Evolutionary conservation across 2,329 filamentous ascomycete genomes (phyloP), one percentile per base, ranked within the genome.

Genomic region (Paecilomyces niveus): DNA sequence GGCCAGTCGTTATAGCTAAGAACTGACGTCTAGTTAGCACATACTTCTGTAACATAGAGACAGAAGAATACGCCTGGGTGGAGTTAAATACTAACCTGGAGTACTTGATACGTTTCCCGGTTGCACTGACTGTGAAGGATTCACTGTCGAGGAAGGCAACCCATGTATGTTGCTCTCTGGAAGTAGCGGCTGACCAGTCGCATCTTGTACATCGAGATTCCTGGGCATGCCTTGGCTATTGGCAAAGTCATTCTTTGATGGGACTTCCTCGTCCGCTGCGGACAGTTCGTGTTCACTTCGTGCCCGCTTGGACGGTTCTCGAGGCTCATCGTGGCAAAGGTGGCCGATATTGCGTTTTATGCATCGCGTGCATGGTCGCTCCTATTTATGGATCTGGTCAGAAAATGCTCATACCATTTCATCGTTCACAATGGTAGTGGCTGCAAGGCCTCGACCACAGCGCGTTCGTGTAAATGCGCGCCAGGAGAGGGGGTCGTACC

Each of bases 301-400:
- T 67, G 83, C 78, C 76, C 92, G 93, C 77, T 94, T 96, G 60
- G 88, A 85, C 65, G 86, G 81, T 70, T 99, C 93, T 75, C 93
- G 88, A 66, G 92, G 93, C 77, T 97, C 94, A 77, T 99, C 94
- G 79, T 97, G 94, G 77, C 94, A 99, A 65, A 99, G 83, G 77
- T 99, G 94, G 69, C 93, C 94, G 75, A 99, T 99, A 78, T 96
- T 96, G 71, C 94, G 88, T 80, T 97, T 99, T 78, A 97, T 90
- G 81, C 94, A 99, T 78, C 94, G 86, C 69, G 91, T 93, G 83
- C 94, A 99, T 70, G 94, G 94, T 73, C 94, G 88, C 80, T 96
- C 91, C 91, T 95, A 45, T 9, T 18, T 54, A 60, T 57, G 15
- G 22, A 53, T 53, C 21, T 15, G 51, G 22, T 53, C 29, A 31